Percentiles rank a stretch among this genome's conserved stretches.
Conservation (phyloP, 805 yeast species). For the Zygosaccharomyces gambellarensis region DNA sequence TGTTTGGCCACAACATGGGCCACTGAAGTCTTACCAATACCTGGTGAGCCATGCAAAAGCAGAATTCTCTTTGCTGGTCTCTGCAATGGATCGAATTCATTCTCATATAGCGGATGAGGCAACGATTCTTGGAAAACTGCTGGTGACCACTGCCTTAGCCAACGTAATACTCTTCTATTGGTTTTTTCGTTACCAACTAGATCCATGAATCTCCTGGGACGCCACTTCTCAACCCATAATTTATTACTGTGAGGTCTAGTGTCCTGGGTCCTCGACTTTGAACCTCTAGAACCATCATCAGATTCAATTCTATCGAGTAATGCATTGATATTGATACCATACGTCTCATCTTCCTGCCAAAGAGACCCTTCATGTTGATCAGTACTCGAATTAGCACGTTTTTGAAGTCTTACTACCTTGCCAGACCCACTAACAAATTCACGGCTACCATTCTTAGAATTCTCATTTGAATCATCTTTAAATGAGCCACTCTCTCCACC, state of each 20-base stretch:
- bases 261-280: conserved; percentile 1
- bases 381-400: neutral
- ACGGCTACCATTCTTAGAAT: conserved; percentile 10
- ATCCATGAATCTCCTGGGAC: conserved; percentile 60
- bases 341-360: conserved; percentile 31
- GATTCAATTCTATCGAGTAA: conserved; percentile 34
- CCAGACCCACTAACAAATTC: conserved; percentile 17
- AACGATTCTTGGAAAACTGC: conserved; percentile 48
- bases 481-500: neutral
- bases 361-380: neutral
- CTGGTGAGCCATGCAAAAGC: conserved; percentile 87
- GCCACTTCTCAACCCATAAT: conserved; percentile 61
- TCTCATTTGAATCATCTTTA: neutral
- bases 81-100: conserved; percentile 43
- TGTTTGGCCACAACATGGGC: conserved; percentile 81
- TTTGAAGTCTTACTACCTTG: conserved; percentile 10
- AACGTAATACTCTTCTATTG: conserved; percentile 53
- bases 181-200: conserved; percentile 64
- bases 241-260: conserved; percentile 5
- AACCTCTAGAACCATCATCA: conserved; percentile 16
- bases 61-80: conserved; percentile 62
- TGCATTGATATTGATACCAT: conserved; percentile 39
- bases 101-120: conserved; percentile 16
- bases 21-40: conserved; percentile 86
- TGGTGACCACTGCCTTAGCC: conserved; percentile 66